Conservation (phyloP, 2,329 filamentous ascomycete species). For the Fusarium globosum region DNA sequence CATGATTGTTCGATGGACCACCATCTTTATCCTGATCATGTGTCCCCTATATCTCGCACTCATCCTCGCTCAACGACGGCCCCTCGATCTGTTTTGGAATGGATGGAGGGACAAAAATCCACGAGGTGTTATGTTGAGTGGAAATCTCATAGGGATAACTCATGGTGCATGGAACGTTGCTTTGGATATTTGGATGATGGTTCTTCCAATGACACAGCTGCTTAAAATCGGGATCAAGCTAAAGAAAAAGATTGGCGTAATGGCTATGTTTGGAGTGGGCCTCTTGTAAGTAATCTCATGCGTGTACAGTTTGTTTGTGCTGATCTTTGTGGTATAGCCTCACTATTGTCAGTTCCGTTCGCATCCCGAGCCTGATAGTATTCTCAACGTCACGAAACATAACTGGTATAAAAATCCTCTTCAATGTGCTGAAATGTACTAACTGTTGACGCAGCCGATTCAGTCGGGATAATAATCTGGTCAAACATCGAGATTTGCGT, state of each 20-base stretch:
- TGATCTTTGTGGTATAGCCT: background rate
- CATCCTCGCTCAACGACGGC: background rate
- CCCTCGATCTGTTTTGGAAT: background rate
- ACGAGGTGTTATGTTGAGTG: background rate
- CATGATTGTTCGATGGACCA: background rate
- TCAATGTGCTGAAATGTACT: accelerated
- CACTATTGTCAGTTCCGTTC: background rate
- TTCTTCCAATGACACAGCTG: background rate
- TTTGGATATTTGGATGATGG: constrained; percentile 21
- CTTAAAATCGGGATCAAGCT: background rate
- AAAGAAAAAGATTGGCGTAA: constrained; percentile 1
- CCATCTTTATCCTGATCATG: accelerated
- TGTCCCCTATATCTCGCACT: accelerated
- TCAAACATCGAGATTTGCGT: constrained; percentile 1
- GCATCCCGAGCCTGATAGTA: background rate
- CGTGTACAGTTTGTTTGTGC: accelerated
- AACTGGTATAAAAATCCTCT: background rate
- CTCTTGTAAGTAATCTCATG: background rate
- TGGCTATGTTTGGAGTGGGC: constrained; percentile 17
- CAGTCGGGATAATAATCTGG: background rate
- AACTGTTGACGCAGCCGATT: background rate
- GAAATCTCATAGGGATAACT: background rate
- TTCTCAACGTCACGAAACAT: constrained; percentile 2
- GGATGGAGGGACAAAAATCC: background rate
- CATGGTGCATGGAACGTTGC: background rate